phyloP scores from a whole-genome alignment of 1,284 basidiomycete species.

The Puccinia hordei region DNA sequence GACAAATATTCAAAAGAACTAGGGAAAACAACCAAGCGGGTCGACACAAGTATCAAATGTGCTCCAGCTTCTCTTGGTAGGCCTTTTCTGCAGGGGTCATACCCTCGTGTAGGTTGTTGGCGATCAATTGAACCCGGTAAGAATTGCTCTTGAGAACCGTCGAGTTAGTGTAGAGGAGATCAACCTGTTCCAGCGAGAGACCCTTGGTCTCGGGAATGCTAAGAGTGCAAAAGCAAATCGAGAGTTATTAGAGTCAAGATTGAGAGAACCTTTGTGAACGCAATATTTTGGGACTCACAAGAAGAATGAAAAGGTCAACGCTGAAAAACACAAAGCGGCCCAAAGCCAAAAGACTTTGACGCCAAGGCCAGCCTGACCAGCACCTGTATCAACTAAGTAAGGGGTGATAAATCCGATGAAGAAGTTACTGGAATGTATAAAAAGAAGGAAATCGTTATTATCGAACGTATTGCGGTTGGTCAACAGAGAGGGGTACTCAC shows the following conservation, averaged over 20 bases:
- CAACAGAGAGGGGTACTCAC: slow-evolving; percentile 51
- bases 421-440: slow-evolving; percentile 60
- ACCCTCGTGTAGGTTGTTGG: slow-evolving; percentile 45
- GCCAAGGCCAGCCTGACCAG: slow-evolving; percentile 69
- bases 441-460: slow-evolving; percentile 56
- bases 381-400: slow-evolving; percentile 69
- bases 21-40: not conserved
- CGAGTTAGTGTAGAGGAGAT: slow-evolving; percentile 48
- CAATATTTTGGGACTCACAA: slow-evolving; percentile 6
- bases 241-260: not conserved
- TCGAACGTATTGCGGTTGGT: slow-evolving; percentile 61
- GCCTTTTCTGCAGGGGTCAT: slow-evolving; percentile 48
- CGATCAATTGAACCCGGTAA: slow-evolving; percentile 42
- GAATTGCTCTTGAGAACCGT: slow-evolving; percentile 46
- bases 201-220: slow-evolving; percentile 66
- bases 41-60: not conserved
- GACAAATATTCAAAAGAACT: not conserved
- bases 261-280: not conserved
- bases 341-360: slow-evolving; percentile 75
- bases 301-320: slow-evolving; percentile 55
- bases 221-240: slow-evolving; percentile 14
- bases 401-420: slow-evolving; percentile 70
- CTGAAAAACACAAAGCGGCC: slow-evolving; percentile 56
- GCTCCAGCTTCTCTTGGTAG: slow-evolving; percentile 44
- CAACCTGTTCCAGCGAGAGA: slow-evolving; percentile 61